Evolutionary conservation across 371 early-diverging fungal species (phyloP), one percentile per base, ranked within the genome.

Genomic region (Rhizomucor pusillus): DNA sequence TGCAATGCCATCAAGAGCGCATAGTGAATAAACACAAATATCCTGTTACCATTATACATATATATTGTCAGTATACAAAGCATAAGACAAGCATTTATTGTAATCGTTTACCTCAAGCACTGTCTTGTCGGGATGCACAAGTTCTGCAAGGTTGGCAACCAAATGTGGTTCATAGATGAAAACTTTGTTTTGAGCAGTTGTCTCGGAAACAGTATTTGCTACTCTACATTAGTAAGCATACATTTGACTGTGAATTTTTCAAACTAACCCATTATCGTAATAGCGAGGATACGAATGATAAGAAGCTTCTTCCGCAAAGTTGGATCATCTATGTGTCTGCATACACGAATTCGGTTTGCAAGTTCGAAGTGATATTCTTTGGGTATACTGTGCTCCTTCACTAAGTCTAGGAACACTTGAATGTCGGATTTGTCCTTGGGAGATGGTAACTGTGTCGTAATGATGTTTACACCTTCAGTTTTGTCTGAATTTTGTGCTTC

Each of bases 161-260:
- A 95, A 72, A 63, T 88, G 85, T 11, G 95, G 94, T 53, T 95
- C 95, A 63, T 89, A 90, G 11, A 87, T 71, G 57, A 94, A 89
- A 22, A 95, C 73, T 51, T 80, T 82, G 56, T 82, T 86, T 47
- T 87, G 82, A 23, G 90, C 85, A 37, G 85, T 75, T 1, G 83
- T 77, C 63, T 91, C 91, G 1, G 85, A 75, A 16, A 81, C 71
- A 39, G 84, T 77, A 63, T 84, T 80, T 7, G 82, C 79, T 77
- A 65, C 29, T 43, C 36, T 36, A 44, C n/a, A 53, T 53, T 16
- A 53, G 36, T 18, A 44, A 43, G 29, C 18, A 40, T n/a, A 39
- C 5, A 37, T 3, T 20, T 37, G 10, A 52, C 20, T 18, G 46
- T 47, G 12, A 5, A 43, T 41, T 24, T 50, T 3, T 13, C 40